Conservation (phyloP, 106 monocot species). For the Phalaenopsis equestris region DNA sequence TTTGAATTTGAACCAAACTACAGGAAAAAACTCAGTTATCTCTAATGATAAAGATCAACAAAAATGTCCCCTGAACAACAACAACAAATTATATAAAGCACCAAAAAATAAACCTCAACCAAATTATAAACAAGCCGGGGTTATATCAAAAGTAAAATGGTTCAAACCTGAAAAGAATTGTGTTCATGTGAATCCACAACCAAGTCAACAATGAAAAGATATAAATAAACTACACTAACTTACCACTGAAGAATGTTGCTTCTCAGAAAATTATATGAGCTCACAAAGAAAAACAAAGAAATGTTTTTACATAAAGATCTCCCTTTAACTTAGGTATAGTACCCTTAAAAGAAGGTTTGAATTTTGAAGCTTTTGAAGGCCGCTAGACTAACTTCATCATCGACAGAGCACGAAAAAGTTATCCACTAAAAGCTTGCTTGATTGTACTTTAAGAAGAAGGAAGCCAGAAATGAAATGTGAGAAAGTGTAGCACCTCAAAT, state of each 20-base stretch:
- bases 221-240: background rate
- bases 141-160: background rate
- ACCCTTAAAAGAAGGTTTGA: background rate
- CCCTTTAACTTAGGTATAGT: background rate
- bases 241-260: background rate
- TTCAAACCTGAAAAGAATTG: background rate
- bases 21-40: slow-evolving; percentile 5
- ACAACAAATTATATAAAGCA: background rate
- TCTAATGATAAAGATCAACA: background rate
- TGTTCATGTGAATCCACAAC: background rate
- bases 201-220: background rate
- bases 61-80: background rate
- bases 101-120: background rate
- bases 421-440: background rate
- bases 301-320: background rate
- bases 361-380: background rate
- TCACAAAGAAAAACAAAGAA: background rate
- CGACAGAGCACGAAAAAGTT: background rate
- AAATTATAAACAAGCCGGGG: background rate
- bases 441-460: too few relatives aligned
- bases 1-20: slow-evolving; percentile 96
- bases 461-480: too few relatives aligned
- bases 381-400: background rate
- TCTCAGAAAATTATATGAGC: background rate
- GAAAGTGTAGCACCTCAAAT: too few relatives aligned